Percentiles rank a stretch among this genome's conserved stretches.
Conservation (phyloP, 2,329 filamentous ascomycete species). For the Zopfia rhizophila region DNA sequence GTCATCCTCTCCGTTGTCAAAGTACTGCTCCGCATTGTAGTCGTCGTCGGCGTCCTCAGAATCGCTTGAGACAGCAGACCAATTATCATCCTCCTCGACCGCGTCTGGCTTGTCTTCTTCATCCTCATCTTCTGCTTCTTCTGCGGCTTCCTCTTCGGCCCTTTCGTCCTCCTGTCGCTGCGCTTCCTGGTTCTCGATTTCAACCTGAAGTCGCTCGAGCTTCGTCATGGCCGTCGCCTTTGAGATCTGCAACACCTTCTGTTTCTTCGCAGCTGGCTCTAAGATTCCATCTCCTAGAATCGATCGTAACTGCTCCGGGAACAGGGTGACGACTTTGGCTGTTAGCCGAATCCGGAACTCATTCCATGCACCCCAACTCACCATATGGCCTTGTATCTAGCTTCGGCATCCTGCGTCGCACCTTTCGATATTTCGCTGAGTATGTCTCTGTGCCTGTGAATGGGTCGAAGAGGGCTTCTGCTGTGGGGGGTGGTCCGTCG, state of each 20-base stretch:
- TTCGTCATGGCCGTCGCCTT: constrained; percentile 42
- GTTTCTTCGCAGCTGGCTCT: constrained; percentile 34
- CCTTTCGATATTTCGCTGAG: constrained; percentile 67
- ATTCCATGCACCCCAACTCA: constrained; percentile 46
- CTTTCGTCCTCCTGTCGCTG: constrained; percentile 50
- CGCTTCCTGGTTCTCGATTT: constrained; percentile 57
- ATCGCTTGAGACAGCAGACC: constrained; percentile 64
- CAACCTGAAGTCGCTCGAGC: constrained; percentile 53
- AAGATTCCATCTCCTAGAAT: constrained; percentile 50
- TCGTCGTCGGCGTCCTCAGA: constrained; percentile 73
- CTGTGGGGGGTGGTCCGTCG: constrained; percentile 50
- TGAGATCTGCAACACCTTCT: constrained; percentile 45
- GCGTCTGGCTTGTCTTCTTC: constrained; percentile 64
- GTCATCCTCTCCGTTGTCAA: constrained; percentile 63
- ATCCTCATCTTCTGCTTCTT: constrained; percentile 59
- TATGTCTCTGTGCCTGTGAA: constrained; percentile 72
- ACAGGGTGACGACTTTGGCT: constrained; percentile 65
- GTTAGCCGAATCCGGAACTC: background rate
- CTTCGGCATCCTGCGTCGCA: constrained; percentile 65
- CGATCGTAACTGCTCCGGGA: constrained; percentile 67
- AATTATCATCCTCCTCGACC: constrained; percentile 67
- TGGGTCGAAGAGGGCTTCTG: constrained; percentile 62
- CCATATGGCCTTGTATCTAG: constrained; percentile 65
- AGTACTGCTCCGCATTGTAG: constrained; percentile 69
- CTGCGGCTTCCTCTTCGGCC: constrained; percentile 51